Evolutionary conservation across 345 rosid species (phyloP).

Genomic region (Camelina sativa): DNA sequence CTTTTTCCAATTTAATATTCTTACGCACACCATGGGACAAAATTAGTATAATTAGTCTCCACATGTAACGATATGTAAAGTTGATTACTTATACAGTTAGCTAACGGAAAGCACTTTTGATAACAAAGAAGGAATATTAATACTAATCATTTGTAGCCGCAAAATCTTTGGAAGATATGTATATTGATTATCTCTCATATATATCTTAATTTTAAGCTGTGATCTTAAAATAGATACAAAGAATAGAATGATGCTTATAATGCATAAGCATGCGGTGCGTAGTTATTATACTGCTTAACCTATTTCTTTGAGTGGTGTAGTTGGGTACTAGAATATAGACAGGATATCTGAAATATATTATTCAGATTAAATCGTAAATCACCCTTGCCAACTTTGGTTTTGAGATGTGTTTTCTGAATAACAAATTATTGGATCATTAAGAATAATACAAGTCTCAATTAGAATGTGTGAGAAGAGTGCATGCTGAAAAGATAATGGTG

Average conservation of each 20-base stretch:
- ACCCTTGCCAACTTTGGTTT: neutral
- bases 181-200: neutral
- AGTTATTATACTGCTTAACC: neutral
- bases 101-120: conserved; percentile 40
- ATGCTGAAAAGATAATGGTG: conserved; percentile 20
- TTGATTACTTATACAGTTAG: conserved; percentile 35
- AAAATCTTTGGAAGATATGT: conserved; percentile 19
- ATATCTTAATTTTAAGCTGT: neutral
- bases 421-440: neutral
- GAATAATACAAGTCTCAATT: neutral
- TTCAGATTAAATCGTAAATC: neutral
- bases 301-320: neutral
- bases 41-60: conserved; percentile 23
- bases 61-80: conserved; percentile 39
- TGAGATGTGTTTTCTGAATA: conserved; percentile 3
- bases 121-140: conserved; percentile 14
- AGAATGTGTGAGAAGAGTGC: neutral
- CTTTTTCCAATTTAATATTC: neutral
- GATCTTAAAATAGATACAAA: neutral
- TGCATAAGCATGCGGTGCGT: conserved; percentile 30
- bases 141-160: conserved; percentile 19
- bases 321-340: neutral
- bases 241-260: conserved; percentile 21
- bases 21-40: conserved; percentile 4
- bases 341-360: neutral